phyloP scores from a whole-genome alignment of 768 basidiomycete species.

The Hygrophorus pudorinus region DNA sequence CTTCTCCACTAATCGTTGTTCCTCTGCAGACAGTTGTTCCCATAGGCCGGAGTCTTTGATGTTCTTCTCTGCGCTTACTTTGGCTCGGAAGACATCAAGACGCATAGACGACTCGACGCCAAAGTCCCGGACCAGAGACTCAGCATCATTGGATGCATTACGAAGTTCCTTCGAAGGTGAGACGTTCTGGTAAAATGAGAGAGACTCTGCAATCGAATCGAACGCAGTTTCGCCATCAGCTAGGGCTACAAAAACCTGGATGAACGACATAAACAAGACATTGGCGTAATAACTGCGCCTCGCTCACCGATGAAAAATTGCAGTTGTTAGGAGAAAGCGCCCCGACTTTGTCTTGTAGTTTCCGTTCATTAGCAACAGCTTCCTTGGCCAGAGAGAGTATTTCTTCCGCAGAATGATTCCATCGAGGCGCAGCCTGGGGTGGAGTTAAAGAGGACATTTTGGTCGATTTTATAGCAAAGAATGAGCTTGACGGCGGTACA shows the following conservation, averaged over 20 bases:
- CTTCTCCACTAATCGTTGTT: conserved; percentile 72
- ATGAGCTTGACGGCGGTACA: conserved; percentile 19
- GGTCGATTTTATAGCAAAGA: conserved; percentile 19
- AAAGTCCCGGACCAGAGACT: conserved; percentile 61
- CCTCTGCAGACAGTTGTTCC: conserved; percentile 55
- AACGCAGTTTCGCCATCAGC: conserved; percentile 48
- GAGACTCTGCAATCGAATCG: conserved; percentile 42
- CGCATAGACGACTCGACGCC: conserved; percentile 74
- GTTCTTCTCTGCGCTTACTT: conserved; percentile 60
- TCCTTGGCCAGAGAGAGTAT: conserved; percentile 47
- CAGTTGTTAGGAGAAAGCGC: conserved; percentile 45
- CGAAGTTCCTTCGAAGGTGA: conserved; percentile 66
- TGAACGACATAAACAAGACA: conserved; percentile 3
- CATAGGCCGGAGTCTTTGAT: conserved; percentile 51
- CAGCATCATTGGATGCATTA: conserved; percentile 70
- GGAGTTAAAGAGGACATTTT: conserved; percentile 43
- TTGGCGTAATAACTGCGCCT: neutral
- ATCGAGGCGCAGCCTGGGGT: conserved; percentile 55
- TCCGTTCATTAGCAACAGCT: conserved; percentile 46
- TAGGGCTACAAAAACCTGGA: conserved; percentile 69
- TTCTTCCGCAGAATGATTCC: conserved; percentile 58
- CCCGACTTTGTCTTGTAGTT: conserved; percentile 48
- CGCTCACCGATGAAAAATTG: conserved; percentile 56
- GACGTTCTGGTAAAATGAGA: conserved; percentile 78
- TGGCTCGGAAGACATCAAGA: conserved; percentile 68